phyloP scores from a whole-genome alignment of 1,139 yeast genomes.

The Suhomyces choctaworum region DNA sequence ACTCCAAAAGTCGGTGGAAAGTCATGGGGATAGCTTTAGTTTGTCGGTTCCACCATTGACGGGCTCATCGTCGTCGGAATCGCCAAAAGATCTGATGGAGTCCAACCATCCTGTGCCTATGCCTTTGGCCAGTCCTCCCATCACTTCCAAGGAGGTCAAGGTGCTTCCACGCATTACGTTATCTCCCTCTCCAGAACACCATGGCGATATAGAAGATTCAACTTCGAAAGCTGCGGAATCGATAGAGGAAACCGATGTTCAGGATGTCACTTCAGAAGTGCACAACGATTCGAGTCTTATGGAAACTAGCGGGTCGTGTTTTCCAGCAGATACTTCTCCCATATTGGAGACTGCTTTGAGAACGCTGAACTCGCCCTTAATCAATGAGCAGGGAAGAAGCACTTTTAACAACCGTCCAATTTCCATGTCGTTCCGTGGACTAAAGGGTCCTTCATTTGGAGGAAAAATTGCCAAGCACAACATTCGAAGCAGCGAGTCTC shows the following conservation, averaged over 20 bases:
- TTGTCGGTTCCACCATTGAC: constrained; percentile 4
- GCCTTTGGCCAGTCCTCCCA: constrained; percentile 10
- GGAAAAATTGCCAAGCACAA: constrained; percentile 32
- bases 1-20: constrained; percentile 1
- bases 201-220: background rate
- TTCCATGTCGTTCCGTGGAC: constrained; percentile 68
- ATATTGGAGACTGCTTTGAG: constrained; percentile 25
- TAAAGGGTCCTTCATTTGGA: constrained; percentile 57
- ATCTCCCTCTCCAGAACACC: constrained; percentile 8
- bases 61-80: constrained; percentile 8
- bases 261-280: constrained; percentile 1
- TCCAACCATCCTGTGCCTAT: constrained; percentile 8
- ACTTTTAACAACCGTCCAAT: constrained; percentile 47
- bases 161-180: constrained; percentile 1
- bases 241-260: background rate
- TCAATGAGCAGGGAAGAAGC: constrained; percentile 15
- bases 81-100: constrained; percentile 9
- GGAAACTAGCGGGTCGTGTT: constrained; percentile 9
- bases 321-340: constrained; percentile 21
- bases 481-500: constrained; percentile 39
- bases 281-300: constrained; percentile 10
- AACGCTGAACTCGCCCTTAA: constrained; percentile 12
- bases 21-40: background rate
- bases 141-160: constrained; percentile 1
- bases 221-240: background rate